Percentiles rank a stretch among this genome's conserved stretches.
phyloP scores from a whole-genome alignment of 2,329 filamentous ascomycete genomes.

The Calonectria crousiana region DNA sequence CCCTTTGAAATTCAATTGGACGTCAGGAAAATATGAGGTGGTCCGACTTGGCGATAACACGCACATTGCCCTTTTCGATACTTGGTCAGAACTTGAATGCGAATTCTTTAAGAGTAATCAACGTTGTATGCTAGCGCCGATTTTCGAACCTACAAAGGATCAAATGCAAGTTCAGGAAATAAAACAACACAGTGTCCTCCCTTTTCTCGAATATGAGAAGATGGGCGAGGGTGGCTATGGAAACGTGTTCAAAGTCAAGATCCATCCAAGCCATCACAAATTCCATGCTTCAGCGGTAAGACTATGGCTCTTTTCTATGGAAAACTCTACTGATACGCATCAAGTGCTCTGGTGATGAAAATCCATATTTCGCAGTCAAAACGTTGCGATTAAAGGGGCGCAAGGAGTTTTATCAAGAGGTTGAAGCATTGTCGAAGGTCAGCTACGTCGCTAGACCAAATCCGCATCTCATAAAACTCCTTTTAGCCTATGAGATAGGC shows the following conservation, averaged over 20 bases:
- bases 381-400: background rate
- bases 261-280: constrained; percentile 12
- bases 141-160: background rate
- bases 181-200: background rate
- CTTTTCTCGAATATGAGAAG: background rate
- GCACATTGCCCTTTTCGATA: background rate
- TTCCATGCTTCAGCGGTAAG: background rate
- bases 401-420: background rate
- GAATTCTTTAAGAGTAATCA: constrained; percentile 13
- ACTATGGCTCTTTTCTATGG: background rate
- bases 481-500: constrained; percentile 13
- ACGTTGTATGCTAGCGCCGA: constrained; percentile 7
- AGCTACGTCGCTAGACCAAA: background rate
- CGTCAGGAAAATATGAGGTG: background rate
- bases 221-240: constrained; percentile 9
- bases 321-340: background rate
- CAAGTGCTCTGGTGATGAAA: background rate
- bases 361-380: constrained; percentile 17
- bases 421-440: background rate
- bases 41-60: background rate
- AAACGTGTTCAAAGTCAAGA: constrained; percentile 11
- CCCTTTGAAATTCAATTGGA: background rate
- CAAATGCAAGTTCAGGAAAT: background rate
- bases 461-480: constrained; percentile 21
- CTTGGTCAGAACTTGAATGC: background rate